Conservation (phyloP, 1,139 yeast genomes). For the Hansenula anomala region DNA sequence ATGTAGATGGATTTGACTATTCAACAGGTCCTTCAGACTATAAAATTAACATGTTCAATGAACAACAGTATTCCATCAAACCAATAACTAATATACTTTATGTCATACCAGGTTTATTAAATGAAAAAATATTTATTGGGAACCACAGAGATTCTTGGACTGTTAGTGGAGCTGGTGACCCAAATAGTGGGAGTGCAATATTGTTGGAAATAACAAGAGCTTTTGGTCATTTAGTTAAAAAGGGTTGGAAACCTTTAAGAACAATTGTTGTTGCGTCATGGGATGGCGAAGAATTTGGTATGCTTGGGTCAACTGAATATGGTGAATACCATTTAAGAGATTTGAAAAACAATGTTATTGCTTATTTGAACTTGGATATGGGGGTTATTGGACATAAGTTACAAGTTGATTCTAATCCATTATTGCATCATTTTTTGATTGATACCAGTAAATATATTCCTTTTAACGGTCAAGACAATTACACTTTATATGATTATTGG, state of each 20-base stretch:
- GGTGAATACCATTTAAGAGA: slow-evolving; percentile 34
- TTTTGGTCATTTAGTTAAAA: slow-evolving; percentile 29
- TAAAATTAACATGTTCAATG: slow-evolving; percentile 24
- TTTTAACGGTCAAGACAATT: slow-evolving; percentile 23
- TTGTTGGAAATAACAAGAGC: slow-evolving; percentile 43
- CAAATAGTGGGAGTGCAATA: slow-evolving; percentile 38
- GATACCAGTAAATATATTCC: slow-evolving; percentile 32
- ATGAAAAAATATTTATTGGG: slow-evolving; percentile 44
- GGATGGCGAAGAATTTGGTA: slow-evolving; percentile 46
- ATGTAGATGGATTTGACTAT: slow-evolving; percentile 30
- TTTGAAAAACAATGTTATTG: slow-evolving; percentile 30
- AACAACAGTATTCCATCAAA: slow-evolving; percentile 30
- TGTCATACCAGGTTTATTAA: slow-evolving; percentile 44
- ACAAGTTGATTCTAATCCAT: slow-evolving; percentile 34
- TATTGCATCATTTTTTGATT: slow-evolving; percentile 30
- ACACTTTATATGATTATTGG: slow-evolving; percentile 33
- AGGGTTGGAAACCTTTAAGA: slow-evolving; percentile 52
- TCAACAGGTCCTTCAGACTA: slow-evolving; percentile 34
- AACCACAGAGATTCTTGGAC: slow-evolving; percentile 41
- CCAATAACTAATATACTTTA: slow-evolving; percentile 40
- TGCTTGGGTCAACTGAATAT: slow-evolving; percentile 44
- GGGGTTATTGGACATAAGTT: slow-evolving; percentile 40
- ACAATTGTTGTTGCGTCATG: slow-evolving; percentile 46
- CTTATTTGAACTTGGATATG: slow-evolving; percentile 42
- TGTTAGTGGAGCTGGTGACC: slow-evolving; percentile 39